Base-by-base conservation (phyloP, 108 stramenopile species). In the Nannochloropsis gaditana region DNA sequence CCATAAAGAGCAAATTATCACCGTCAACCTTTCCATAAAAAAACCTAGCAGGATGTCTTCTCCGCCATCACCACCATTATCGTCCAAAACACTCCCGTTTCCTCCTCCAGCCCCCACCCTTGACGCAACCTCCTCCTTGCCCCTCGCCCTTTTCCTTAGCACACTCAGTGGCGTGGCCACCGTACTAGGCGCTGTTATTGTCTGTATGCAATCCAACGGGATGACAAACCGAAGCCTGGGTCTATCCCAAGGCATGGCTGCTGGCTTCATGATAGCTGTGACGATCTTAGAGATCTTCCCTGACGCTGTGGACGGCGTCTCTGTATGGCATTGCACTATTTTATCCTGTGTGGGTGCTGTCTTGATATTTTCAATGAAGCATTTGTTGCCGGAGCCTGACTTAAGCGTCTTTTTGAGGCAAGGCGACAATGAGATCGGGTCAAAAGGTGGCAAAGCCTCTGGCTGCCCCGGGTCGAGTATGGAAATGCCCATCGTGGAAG, bases 261-360 rank as follows among this genome's bases (percentile, higher is more conserved):
- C 93, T 0, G 90, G 90, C 21, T 94, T 96, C 80, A 96, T 96
- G 95, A 90, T 92, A n/a, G 95, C 94, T 86, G 93, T 96, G 21
- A 90, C 91, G 50, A 93, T 96, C 85, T 89, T 94, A 17, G 95
- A 96, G 79, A 94, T 96, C 80, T 93, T 94, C 45, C 44, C 79
- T 11, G 94, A 95, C 84, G 59, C 93, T 0, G n/a, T 44, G 21
- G 81, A 59, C 0, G 90, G 80, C 3, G 94, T 95, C 83, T 21
- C 15, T 19, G 86, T 21, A 19, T 79, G 73, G 45, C 21, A 84
- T 87, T 9, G 59, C 87, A 73, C n/a, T n/a, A n/a, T n/a, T n/a
- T 73, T 73, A 8, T 15, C 59, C 15, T 15, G 59, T 9, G 15
- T 15, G 41, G 83, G 21, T 10, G 43, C 82, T 10, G 91, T 93